Evolutionary conservation across 345 rosid genomes (phyloP).

Genomic region (Nephelium lappaceum): DNA sequence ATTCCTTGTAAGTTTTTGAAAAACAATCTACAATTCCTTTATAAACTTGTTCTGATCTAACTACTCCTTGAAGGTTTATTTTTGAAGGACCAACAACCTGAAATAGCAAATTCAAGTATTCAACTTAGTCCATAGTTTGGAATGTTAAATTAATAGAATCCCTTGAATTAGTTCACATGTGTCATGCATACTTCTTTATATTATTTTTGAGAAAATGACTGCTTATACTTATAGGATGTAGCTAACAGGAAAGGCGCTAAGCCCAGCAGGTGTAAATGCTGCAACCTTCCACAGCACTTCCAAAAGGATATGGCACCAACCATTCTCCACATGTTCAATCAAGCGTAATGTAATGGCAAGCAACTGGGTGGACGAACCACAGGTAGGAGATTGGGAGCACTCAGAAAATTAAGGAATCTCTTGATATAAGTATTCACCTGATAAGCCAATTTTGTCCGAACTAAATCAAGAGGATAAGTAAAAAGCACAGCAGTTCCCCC

Average conservation of each 20-base stretch:
- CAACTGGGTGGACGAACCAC: not conserved
- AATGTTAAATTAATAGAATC: conserved; percentile 6
- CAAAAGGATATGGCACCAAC: not conserved
- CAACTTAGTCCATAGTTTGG: conserved; percentile 15
- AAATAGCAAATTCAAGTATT: conserved; percentile 28
- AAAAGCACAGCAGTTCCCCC: conserved; percentile 93
- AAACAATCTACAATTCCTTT: conserved; percentile 85
- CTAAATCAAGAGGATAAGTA: conserved; percentile 91
- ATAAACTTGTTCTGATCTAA: conserved; percentile 50
- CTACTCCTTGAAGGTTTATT: conserved; percentile 36
- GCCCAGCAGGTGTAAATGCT: not conserved
- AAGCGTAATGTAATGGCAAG: not conserved
- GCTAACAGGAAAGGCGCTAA: conserved; percentile 11
- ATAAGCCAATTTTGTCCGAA: conserved; percentile 86
- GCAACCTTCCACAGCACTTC: not conserved
- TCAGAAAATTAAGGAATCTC: not conserved
- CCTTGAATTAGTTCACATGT: not conserved
- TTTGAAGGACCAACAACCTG: conserved; percentile 73
- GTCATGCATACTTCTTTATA: not conserved
- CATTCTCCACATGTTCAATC: not conserved
- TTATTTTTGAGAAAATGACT: not conserved
- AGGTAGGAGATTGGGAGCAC: not conserved
- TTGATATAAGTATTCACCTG: conserved; percentile 52
- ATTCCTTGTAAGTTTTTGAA: conserved; percentile 65
- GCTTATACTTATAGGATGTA: conserved; percentile 5